Percentiles rank a stretch among this genome's conserved stretches.
phyloP scores from a whole-genome alignment of 495 filamentous ascomycete genomes.

The Xylaria acuta region DNA sequence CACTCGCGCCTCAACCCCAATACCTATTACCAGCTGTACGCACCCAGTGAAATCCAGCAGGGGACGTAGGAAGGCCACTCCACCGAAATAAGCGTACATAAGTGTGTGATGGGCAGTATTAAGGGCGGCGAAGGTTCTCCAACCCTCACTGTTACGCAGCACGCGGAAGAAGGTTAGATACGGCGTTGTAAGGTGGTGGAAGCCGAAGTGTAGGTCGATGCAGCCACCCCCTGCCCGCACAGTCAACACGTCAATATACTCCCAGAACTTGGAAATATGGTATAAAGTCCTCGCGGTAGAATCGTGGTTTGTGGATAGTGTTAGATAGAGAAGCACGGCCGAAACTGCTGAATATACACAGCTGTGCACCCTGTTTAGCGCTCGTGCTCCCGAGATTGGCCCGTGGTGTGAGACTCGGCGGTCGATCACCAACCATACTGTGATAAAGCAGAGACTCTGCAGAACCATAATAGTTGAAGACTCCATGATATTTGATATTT shows the following conservation, averaged over 20 bases:
- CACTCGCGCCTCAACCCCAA: not conserved
- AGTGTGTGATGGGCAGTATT: not conserved
- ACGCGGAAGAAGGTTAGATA: constrained; percentile 1
- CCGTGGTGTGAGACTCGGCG: not conserved
- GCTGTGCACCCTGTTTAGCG: not conserved
- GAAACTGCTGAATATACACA: not conserved
- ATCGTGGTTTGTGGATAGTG: not conserved
- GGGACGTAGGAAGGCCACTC: not conserved
- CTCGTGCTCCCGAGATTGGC: not conserved
- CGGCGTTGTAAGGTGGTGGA: not conserved
- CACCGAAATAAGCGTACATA: not conserved
- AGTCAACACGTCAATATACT: not conserved
- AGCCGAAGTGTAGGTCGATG: not conserved
- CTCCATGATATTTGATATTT: not conserved
- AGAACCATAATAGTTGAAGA: not conserved
- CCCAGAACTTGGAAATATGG: constrained; percentile 1
- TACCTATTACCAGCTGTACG: not conserved
- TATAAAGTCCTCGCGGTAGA: not conserved
- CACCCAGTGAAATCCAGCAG: not conserved
- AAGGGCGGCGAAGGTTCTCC: not conserved
- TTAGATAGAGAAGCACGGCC: not conserved
- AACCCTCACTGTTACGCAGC: not conserved
- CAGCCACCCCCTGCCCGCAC: not conserved
- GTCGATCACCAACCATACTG: not conserved
- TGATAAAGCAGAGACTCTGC: not conserved